Percentiles rank a stretch among this genome's conserved stretches.
phyloP scores from a whole-genome alignment of 768 basidiomycete genomes.

The Amanita inopinata region DNA sequence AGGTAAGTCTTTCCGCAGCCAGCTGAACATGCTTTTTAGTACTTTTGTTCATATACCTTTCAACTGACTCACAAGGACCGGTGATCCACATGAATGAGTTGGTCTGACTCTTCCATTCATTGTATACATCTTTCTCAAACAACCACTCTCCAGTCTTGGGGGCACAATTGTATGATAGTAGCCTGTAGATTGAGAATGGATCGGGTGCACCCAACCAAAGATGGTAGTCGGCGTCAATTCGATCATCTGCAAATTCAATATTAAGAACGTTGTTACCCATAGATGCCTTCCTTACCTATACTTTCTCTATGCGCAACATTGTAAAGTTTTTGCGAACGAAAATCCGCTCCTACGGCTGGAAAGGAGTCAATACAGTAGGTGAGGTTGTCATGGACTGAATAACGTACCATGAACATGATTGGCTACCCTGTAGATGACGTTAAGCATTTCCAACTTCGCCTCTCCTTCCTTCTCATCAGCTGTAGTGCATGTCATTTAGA shows the following conservation, averaged over 20 bases:
- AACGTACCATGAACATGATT: no score
- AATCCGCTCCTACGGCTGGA: no score
- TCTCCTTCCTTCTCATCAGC: no score
- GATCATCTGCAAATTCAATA: neutral
- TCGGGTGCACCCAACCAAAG: conserved; percentile 3
- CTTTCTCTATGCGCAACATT: neutral
- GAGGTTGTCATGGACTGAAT: no score
- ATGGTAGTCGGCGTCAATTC: neutral
- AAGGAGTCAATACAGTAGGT: no score
- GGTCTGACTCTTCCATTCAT: neutral
- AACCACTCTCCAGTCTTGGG: conserved; percentile 2
- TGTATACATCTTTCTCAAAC: neutral
- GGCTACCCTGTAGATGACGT: no score
- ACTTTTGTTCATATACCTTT: no score
- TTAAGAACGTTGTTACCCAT: neutral
- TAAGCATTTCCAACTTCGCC: no score
- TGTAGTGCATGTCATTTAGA: no score
- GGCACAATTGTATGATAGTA: neutral
- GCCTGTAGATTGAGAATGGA: neutral
- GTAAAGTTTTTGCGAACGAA: no score
- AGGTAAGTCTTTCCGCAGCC: conserved; percentile 4
- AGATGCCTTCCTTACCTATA: neutral
- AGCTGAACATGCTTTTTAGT: no score
- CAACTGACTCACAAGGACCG: neutral
- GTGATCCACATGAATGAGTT: neutral